phyloP scores from a whole-genome alignment of 2,329 filamentous ascomycete genomes.

The Penicillium brasilianum region DNA sequence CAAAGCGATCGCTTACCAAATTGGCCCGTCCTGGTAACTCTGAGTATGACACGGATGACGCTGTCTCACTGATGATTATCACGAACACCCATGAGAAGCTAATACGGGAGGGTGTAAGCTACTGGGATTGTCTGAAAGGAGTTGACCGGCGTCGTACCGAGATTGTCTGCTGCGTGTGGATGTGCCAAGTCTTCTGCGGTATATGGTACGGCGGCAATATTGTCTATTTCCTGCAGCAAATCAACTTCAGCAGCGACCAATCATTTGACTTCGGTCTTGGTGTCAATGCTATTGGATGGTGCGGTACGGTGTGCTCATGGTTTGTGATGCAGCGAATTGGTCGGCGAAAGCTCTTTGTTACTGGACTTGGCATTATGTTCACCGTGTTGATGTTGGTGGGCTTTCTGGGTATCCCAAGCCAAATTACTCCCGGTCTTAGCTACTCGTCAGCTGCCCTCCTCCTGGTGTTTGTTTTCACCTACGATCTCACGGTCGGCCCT shows the following conservation, averaged over 20 bases:
- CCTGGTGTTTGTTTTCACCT: neutral
- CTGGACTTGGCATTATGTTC: neutral
- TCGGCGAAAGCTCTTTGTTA: neutral
- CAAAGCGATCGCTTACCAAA: neutral
- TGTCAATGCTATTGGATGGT: neutral
- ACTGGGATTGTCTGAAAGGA: neutral
- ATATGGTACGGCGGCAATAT: neutral
- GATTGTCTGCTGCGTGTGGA: neutral
- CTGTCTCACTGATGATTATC: neutral
- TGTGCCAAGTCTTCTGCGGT: neutral
- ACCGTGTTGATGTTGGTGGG: neutral
- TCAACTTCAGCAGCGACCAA: neutral
- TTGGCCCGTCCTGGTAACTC: neutral
- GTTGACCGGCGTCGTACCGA: neutral
- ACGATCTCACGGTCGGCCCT: neutral
- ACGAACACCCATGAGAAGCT: neutral
- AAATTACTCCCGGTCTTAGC: neutral
- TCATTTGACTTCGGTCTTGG: neutral
- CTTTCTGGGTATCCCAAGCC: neutral
- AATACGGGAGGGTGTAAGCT: neutral
- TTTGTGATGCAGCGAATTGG: neutral
- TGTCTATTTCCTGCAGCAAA: neutral
- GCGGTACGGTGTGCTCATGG: neutral
- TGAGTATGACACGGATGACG: neutral
- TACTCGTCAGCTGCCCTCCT: neutral